Evolutionary conservation across 23 red algal genomes (phyloP), one percentile per base, ranked within the genome.

Genomic region (Agarophyton chilense): DNA sequence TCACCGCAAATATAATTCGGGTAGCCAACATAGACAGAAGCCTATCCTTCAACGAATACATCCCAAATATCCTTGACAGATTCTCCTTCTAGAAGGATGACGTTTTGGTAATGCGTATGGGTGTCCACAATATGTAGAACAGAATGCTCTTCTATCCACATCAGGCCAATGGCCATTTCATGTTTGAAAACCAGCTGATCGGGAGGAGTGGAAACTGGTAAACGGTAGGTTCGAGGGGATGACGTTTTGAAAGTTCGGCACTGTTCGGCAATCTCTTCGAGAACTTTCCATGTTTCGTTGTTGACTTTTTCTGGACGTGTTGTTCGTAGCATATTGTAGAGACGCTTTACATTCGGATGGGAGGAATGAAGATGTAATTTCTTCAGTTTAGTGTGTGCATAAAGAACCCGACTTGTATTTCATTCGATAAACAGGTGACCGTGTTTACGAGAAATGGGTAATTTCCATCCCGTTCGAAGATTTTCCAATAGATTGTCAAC

Each of bases 51-150:
- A 47, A 43, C 11, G 55, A 74, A 87, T 1, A 26, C 40, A 44
- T 87, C 26, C 67, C 66, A 87, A 4, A 87, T 42, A 21, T 75
- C 64, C 21, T 52, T 12, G 7, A 24, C 44, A 33, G 83, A 58
- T 50, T 44, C 45, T 2, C 44, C 62, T 6, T 38, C 39, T 17
- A 75, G 17, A 5, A 87, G 2, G 4, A 38, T 36, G 42, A 43
- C 64, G 40, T 52, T 62, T 17, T 53, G 45, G 19, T 66, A 87
- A 10, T 34, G 10, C 2, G 83, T 87, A 7, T 57, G 28, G 22
- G 18, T 62, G 40, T 75, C 50, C 17, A 87, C 66, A 18, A 87
- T 43, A 40, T 74, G 65, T 38, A 75, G 32, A 24, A 74, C 25
- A 16, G 83, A 19, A 19, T 60, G 55, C 24, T 25, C 50, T 13